Evolutionary conservation across 2,329 filamentous ascomycete genomes (phyloP).

Genomic region (Colletotrichum phormii): DNA sequence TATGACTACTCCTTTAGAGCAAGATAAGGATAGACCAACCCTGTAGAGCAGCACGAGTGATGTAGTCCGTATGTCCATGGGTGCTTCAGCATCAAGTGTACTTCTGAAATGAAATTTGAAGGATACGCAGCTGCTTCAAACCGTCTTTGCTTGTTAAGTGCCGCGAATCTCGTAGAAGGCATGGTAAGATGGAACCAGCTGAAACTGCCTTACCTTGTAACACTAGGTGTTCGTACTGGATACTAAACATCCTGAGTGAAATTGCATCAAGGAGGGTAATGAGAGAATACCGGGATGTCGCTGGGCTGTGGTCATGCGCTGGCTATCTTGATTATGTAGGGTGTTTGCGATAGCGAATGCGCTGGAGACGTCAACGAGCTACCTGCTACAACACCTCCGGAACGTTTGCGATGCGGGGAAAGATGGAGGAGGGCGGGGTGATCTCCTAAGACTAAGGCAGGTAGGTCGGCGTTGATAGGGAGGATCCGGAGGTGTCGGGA

Average conservation of each 20-base stretch:
- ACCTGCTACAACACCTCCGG: too few relatives aligned
- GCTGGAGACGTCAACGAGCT: neutral
- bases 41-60: neutral
- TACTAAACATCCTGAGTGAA: too few relatives aligned
- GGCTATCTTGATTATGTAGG: neutral
- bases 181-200: too few relatives aligned
- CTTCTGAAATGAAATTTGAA: too few relatives aligned
- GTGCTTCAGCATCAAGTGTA: neutral
- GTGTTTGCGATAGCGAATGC: neutral
- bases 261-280: too few relatives aligned
- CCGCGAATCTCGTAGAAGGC: neutral
- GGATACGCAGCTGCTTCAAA: too few relatives aligned
- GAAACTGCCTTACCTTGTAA: too few relatives aligned
- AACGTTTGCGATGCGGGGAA: neutral
- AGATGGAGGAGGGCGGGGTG: neutral
- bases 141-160: neutral
- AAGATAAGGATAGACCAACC: too few relatives aligned
- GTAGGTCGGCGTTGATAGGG: slow-evolving; percentile 14
- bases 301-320: too few relatives aligned
- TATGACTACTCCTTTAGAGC: too few relatives aligned
- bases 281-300: too few relatives aligned
- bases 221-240: too few relatives aligned
- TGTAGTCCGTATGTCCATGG: neutral
- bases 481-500: slow-evolving; percentile 14
- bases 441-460: neutral